Base-by-base conservation (phyloP, 345 rosid genomes). In the Camelina laxa region DNA sequence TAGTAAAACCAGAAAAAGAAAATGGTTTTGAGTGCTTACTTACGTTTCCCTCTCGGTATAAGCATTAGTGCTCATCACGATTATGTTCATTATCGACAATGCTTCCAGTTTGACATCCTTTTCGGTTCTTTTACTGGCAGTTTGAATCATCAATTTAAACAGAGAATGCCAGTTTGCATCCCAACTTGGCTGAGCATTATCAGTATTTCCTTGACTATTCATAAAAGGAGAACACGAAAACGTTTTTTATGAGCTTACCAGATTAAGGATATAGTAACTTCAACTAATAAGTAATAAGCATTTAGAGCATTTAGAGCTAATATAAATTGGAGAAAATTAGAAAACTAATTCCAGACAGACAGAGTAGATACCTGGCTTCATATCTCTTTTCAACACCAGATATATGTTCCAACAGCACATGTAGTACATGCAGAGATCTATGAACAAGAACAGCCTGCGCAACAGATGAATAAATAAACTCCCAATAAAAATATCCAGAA, bases 41-140 rank as follows among this genome's bases (percentile, higher is more conserved):
- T 79, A 95, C 99, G 69, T 84, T 85, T 85, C 93, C 80, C 93
- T 87, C 65, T 82, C 86, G 2, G 74, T 60, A 72, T 68, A 84
- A 36, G 90, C 91, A 84, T 83, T 75, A 67, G 81, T 82, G 70
- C 87, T 81, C 89, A 83, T 75, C 69, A 89, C 56, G 72, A 95
- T 80, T 80, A 84, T 67, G 82, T 86, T 95, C 97, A 95, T 89
- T 77, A 87, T 84, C 16, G 90, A 85, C 53, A 87, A 73, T 57
- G 96, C 97, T 82, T 87, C 97, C 58, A 84, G 66, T 74, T 87
- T 89, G 48, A 81, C 79, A 75, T 36, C 13, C 75, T 81, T 88
- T 72, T 95, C 89, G 35, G 77, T 76, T 75, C 81, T 78, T 58
- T 59, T 85, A 78, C 75, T 61, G 35, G 82, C 80, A 60, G 87